phyloP scores from a whole-genome alignment of 140 eudicot species.

The Flaveria floridana region DNA sequence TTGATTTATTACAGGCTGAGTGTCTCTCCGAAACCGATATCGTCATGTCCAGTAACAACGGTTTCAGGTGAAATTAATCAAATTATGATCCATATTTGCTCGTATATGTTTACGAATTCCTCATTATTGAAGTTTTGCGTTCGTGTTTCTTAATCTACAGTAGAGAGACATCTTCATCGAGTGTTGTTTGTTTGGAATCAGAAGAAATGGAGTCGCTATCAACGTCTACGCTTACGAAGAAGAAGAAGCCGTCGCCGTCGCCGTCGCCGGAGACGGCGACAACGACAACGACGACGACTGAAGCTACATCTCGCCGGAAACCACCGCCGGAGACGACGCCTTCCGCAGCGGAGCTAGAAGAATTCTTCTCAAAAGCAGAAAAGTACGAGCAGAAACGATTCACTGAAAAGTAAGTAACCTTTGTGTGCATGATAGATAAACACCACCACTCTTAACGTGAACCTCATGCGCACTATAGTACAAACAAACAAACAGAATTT shows the following conservation, averaged over 20 bases:
- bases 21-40: slow-evolving; percentile 37
- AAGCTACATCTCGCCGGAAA: slow-evolving; percentile 32
- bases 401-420: slow-evolving; percentile 53
- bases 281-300: slow-evolving; percentile 16
- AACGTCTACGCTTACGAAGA: not conserved
- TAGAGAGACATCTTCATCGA: slow-evolving; percentile 46
- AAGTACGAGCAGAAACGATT: slow-evolving; percentile 60
- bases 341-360: slow-evolving; percentile 58
- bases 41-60: slow-evolving; percentile 32
- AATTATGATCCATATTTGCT: not conserved
- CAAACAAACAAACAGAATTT: slow-evolving; percentile 6
- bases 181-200: slow-evolving; percentile 40
- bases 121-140: not conserved
- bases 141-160: slow-evolving; percentile 22
- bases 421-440: slow-evolving; percentile 26
- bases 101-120: slow-evolving; percentile 1
- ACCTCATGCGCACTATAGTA: slow-evolving; percentile 5
- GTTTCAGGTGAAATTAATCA: slow-evolving; percentile 43
- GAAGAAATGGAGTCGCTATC: slow-evolving; percentile 38
- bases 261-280: not conserved
- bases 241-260: not conserved
- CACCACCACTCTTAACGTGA: not conserved
- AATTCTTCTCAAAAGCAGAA: slow-evolving; percentile 63
- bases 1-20: slow-evolving; percentile 39
- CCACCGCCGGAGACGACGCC: slow-evolving; percentile 38